Base-by-base conservation (phyloP, 2,329 filamentous ascomycete species). In the Davidsoniella australis region DNA sequence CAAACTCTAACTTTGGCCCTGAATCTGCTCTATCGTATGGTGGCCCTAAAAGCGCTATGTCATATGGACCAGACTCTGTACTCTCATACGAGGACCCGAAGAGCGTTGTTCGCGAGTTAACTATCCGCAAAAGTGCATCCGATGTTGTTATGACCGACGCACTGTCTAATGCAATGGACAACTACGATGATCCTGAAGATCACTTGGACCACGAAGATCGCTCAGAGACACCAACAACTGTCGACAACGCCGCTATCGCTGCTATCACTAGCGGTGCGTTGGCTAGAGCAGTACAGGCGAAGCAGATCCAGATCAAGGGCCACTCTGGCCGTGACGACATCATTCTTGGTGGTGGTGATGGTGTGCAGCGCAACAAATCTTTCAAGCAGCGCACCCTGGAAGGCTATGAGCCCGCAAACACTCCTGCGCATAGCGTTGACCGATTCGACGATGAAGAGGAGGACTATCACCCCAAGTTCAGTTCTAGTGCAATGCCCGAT, bases 401-500 rank as follows among this genome's bases (percentile, higher is more conserved):
- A 44, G 72, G 71, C 6, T 71, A 69, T 50, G 67, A 70, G 43
- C 73, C 72, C 23, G 68, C 70, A 52, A 71, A 68, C 52, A 74
- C 73, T 26, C 74, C 75, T 2, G 68, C 72, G 5, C 74, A 77
- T 54, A 79, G 75, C 56, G 63, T 76, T 14, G 75, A 79, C 55
- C 67, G 69, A 36, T 64, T 76, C n/a, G 70, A 69, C 38, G 67
- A 75, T 17, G 68, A 73, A 4, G 41, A 48, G 0, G 44, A 46
- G 44, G 14, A 36, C 12, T 33, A 20, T 38, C 60, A 65, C 12
- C 67, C 70, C 1, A 72, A 74, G 56, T 68, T 93, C 69, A 73
- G 73, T 39, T 75, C 81, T 41, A 86, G 72, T 60, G 81, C 79
- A 43, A 61, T 88, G 53, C 85, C 85, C 3, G 72, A 80, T 55